Evolutionary conservation across 768 basidiomycete genomes (phyloP), one percentile per base, ranked within the genome.

Genomic region (Psilocybe sp.): DNA sequence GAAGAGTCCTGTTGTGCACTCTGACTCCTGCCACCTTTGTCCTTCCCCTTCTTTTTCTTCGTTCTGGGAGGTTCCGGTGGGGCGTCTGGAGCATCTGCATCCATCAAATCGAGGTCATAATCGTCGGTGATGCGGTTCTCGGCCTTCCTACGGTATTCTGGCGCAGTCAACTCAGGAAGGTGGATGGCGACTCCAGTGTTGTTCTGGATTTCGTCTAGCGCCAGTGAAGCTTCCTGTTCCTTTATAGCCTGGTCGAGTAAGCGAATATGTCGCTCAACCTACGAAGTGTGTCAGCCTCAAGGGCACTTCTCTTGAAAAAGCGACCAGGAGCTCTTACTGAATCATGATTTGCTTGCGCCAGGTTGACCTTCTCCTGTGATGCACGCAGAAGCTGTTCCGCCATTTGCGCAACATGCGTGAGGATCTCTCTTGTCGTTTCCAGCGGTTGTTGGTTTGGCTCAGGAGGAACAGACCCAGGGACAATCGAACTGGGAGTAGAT

Each of bases 181-280:
- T 83, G 69, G 36, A 78, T 74, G 13, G 78, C 75, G 1, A 74
- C 61, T 44, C 66, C 66, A 35, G 65, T 64, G 31, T 44, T 54
- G 14, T 46, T 34, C 15, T 43, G 47, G 16, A 64, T 64, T 18
- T 69, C 56, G 14, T 66, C 67, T 19, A 66, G 57, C 33, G 69
- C 67, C 28, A 80, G 65, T 23, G 74, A 64, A 8, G 77, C 75
- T 49, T 73, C 68, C 54, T 75, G 71, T 49, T 76, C 74, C 42
- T 67, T 49, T 66, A 78, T 66, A 68, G 81, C 84, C 57, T 89
- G 81, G 56, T 93, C 89, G 18, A 94, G 71, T 36, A 88, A 75
- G 18, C 85, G 81, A 23, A 89, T 83, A 60, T 92, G 89, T 33
- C 91, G 77, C 54, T 92, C 87, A 11, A 92, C 79, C 91, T 93